Base-by-base conservation (phyloP, 140 eudicot species). In the Anethum foeniculum region DNA sequence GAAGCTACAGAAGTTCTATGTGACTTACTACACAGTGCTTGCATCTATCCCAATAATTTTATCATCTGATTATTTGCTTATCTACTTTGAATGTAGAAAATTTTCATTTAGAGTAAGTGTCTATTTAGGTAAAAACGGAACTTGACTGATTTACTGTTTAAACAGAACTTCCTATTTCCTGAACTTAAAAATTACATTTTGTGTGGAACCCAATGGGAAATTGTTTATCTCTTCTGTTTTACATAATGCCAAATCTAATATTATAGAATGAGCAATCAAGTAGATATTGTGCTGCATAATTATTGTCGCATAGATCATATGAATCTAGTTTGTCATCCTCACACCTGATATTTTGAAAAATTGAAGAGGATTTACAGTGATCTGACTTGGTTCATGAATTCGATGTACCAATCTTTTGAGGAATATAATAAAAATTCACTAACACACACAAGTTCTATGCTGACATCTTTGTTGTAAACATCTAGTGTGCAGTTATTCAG, bases 401-500 rank as follows among this genome's bases (percentile, higher is more conserved):
- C 21, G 9, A 73, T 41, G 30, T 41, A 72, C 21, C 47, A 73
- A 8, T 3, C n/a, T 23, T n/a, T 73, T 67, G 48, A 71, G 47
- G 12, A 38, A 19, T 7, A 8, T 34, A 6, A 38, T 47, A 12
- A 2, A 8, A 48, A 38, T 41, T 43, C 11, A 1, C 13, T 7
- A 23, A 14, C 36, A n/a, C 41, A 38, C 71, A n/a, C 34, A 15
- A 27, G 19, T 54, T 32, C 23, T 46, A 43, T 68, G 71, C 44
- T 82, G 49, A 82, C 71, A 67, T 46, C 4, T 10, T 71, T 36
- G 69, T 27, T 76, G 9, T 76, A 54, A 77, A 58, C 44, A 65
- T 79, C 82, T 75, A 94, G 98, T 96, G 98, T 88, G 99, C 99
- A 83, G 99, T 96, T 25, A 96, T 96, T 79, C 98, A 93, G 80